A percentile compares a stretch with the other conserved stretches of the same genome.
Evolutionary conservation across 2,329 filamentous ascomycete genomes (phyloP).

Genomic region (Talaromyces sp.): DNA sequence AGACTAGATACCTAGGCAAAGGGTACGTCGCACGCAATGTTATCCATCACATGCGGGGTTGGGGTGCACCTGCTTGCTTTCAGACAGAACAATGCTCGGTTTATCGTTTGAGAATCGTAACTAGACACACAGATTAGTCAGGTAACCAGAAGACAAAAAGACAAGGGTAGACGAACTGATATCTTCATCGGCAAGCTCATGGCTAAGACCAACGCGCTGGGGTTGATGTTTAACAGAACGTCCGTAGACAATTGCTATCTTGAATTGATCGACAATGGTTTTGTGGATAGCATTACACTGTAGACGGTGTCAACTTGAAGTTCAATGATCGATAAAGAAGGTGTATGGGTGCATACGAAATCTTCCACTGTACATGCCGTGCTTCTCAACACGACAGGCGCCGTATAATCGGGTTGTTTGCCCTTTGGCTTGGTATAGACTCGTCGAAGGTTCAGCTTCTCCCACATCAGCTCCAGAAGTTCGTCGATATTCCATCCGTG

Average conservation of each 20-base stretch:
- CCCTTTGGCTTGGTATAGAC: conserved; percentile 99
- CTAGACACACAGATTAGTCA: conserved; percentile 34
- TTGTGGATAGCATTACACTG: conserved; percentile 97
- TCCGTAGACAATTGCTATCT: conserved; percentile 91
- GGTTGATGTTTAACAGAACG: conserved; percentile 99
- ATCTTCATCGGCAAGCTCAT: conserved; percentile 94
- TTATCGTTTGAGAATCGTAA: conserved; percentile 69
- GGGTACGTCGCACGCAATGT: background rate
- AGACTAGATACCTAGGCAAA: background rate
- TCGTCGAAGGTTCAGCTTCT: conserved; percentile 84
- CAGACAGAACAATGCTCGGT: background rate
- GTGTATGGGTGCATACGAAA: conserved; percentile 65
- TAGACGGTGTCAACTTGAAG: conserved; percentile 23
- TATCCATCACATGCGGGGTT: conserved; percentile 15
- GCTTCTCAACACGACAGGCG: conserved; percentile 83
- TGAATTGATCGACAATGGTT: conserved; percentile 93
- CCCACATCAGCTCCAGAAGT: conserved; percentile 97
- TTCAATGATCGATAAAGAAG: background rate
- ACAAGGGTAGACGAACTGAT: conserved; percentile 66
- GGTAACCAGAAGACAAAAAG: background rate
- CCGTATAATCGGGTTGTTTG: conserved; percentile 84
- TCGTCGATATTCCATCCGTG: conserved; percentile 98
- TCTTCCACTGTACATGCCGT: conserved; percentile 88
- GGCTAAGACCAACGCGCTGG: conserved; percentile 84
- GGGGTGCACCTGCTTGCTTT: background rate